Percentiles rank a stretch among this genome's conserved stretches.
Conservation (phyloP, 2,329 filamentous ascomycete genomes). For the Alternaria novae-zelandiae region DNA sequence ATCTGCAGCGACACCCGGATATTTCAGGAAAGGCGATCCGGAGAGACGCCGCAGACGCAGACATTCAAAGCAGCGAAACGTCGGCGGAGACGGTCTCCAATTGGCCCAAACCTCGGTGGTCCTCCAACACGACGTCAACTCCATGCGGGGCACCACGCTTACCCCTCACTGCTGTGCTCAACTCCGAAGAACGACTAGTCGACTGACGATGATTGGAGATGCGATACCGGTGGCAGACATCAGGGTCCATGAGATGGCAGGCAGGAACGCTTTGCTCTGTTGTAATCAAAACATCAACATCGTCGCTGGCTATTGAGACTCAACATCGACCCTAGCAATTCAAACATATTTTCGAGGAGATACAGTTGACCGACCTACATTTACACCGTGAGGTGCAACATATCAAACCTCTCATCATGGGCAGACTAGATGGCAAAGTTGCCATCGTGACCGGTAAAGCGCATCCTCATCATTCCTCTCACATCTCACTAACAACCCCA, state of each 20-base stretch:
- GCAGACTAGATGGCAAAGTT: constrained; percentile 60
- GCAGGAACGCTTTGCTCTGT: background rate
- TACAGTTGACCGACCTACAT: too few species aligned
- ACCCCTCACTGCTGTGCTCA: constrained; percentile 22
- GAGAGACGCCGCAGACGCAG: background rate
- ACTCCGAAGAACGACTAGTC: constrained; percentile 4
- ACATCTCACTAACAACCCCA: constrained; percentile 3
- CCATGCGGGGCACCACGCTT: constrained; percentile 13
- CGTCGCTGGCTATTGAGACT: background rate
- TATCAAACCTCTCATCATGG: constrained; percentile 32
- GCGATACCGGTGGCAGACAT: background rate
- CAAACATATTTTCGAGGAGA: background rate
- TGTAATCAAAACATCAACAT: constrained; percentile 7
- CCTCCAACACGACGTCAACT: constrained; percentile 16
- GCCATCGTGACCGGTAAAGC: constrained; percentile 61
- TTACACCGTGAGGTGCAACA: background rate
- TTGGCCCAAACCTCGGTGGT: constrained; percentile 20
- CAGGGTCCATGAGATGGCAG: background rate
- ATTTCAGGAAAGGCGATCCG: constrained; percentile 7
- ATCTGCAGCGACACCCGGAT: constrained; percentile 2
- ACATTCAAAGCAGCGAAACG: background rate
- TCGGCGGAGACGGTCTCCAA: constrained; percentile 11
- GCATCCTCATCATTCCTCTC: constrained; percentile 10
- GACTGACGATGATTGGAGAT: constrained; percentile 11
- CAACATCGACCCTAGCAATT: background rate